Conservation (phyloP, 169 alveolate species). For the Plasmodium reichenowi region DNA sequence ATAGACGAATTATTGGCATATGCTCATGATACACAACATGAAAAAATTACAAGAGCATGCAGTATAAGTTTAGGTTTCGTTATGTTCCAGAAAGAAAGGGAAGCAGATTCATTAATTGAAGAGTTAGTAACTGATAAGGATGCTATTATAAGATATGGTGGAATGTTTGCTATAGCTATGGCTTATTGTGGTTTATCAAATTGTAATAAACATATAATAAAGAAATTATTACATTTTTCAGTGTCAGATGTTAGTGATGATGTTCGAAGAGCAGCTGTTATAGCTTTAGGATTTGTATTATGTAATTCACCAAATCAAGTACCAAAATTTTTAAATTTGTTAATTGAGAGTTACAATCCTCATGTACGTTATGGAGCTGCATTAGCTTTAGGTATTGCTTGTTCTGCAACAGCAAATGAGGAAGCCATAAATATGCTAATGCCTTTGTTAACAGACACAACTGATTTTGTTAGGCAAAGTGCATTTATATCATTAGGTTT, state of each 20-base stretch:
- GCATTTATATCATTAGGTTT: slow-evolving; percentile 93
- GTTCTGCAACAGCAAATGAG: slow-evolving; percentile 95
- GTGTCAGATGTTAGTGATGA: slow-evolving; percentile 99
- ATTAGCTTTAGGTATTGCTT: slow-evolving; percentile 97
- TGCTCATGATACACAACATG: slow-evolving; percentile 98
- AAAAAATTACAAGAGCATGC: slow-evolving; percentile 97
- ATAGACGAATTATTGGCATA: slow-evolving; percentile 93
- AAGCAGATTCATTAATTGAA: slow-evolving; percentile 93
- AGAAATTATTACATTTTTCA: slow-evolving; percentile 95
- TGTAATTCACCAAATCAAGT: slow-evolving; percentile 89
- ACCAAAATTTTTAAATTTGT: slow-evolving; percentile 92
- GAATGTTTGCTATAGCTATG: slow-evolving; percentile 96
- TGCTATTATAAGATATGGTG: slow-evolving; percentile 98
- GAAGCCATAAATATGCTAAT: slow-evolving; percentile 94
- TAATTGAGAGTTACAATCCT: slow-evolving; percentile 97
- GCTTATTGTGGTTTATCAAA: slow-evolving; percentile 96
- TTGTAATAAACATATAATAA: slow-evolving; percentile 88
- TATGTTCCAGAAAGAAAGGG: slow-evolving; percentile 94
- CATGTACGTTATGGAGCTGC: slow-evolving; percentile 99
- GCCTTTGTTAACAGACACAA: slow-evolving; percentile 94
- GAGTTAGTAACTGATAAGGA: slow-evolving; percentile 93
- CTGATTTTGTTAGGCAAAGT: slow-evolving; percentile 98
- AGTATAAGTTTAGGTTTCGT: slow-evolving; percentile 95
- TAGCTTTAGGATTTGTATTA: slow-evolving; percentile 95
- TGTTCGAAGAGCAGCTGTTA: slow-evolving; percentile 99